Conservation (phyloP, 192 early-diverging fungal species). For the Helicostylum pulchrum region DNA sequence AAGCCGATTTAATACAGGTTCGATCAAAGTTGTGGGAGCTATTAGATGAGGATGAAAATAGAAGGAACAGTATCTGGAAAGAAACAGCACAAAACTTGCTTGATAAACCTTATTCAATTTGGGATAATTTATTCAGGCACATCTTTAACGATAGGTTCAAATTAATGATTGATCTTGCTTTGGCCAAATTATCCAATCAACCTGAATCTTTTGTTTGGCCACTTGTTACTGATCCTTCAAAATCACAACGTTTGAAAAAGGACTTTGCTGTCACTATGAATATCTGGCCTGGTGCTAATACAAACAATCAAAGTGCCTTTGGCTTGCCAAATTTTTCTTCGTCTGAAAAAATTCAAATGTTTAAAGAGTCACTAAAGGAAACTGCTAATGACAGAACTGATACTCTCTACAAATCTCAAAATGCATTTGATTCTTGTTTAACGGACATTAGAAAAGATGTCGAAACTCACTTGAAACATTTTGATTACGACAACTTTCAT, state of each 20-base stretch:
- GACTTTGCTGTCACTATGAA: conserved; percentile 18
- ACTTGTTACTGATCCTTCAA: conserved; percentile 19
- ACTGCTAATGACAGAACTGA: conserved; percentile 12
- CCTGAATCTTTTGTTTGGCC: conserved; percentile 37
- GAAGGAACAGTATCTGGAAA: neutral
- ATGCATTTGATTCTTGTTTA: conserved; percentile 21
- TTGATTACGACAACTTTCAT: conserved; percentile 8
- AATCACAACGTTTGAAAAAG: neutral
- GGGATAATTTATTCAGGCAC: conserved; percentile 39
- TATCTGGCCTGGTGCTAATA: conserved; percentile 25
- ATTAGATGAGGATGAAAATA: conserved; percentile 2
- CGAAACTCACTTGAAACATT: conserved; percentile 3
- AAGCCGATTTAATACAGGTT: conserved; percentile 3
- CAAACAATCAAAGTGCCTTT: neutral
- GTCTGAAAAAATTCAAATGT: conserved; percentile 19
- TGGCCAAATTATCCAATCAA: conserved; percentile 39
- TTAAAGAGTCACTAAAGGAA: conserved; percentile 22
- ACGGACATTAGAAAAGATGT: conserved; percentile 3
- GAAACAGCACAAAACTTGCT: conserved; percentile 22
- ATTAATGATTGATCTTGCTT: conserved; percentile 32
- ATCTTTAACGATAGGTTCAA: conserved; percentile 40
- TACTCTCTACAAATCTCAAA: conserved; percentile 6
- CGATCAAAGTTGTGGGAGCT: conserved; percentile 8
- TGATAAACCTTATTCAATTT: conserved; percentile 39
- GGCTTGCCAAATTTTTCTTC: conserved; percentile 19